Conservation (phyloP, 768 basidiomycete species). For the Phylloporus sp. region DNA sequence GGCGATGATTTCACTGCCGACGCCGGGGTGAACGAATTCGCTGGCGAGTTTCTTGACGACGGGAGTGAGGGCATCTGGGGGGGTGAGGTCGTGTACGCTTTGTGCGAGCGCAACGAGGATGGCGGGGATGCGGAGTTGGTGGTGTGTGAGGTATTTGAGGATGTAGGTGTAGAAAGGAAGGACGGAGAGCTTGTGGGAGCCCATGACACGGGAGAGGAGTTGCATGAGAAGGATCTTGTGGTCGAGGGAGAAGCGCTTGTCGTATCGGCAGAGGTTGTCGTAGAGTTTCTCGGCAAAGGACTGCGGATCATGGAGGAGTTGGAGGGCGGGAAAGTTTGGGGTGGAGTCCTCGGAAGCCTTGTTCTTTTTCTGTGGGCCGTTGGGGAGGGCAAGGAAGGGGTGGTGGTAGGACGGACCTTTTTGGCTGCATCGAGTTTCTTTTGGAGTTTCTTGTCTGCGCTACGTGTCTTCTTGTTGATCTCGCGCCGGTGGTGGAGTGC, state of each 20-base stretch:
- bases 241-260: slow-evolving; percentile 93
- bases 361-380: slow-evolving; percentile 36
- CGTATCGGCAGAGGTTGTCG: slow-evolving; percentile 73
- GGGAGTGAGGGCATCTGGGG: slow-evolving; percentile 86
- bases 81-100: slow-evolving; percentile 91
- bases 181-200: slow-evolving; percentile 86
- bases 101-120: slow-evolving; percentile 94
- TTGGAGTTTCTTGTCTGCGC: slow-evolving; percentile 74
- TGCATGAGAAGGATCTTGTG: slow-evolving; percentile 98
- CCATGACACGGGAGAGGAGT: slow-evolving; percentile 90
- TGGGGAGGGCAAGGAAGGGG: neutral
- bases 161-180: slow-evolving; percentile 96
- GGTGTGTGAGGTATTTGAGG: slow-evolving; percentile 87
- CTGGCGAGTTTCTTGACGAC: slow-evolving; percentile 87
- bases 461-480: slow-evolving; percentile 89
- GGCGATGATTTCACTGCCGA: slow-evolving; percentile 90
- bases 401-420: slow-evolving; percentile 43
- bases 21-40: slow-evolving; percentile 97
- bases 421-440: slow-evolving; percentile 70
- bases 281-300: slow-evolving; percentile 93
- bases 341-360: slow-evolving; percentile 24
- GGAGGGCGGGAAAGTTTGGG: slow-evolving; percentile 87
- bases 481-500: slow-evolving; percentile 81
- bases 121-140: slow-evolving; percentile 86
- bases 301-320: slow-evolving; percentile 92